Conservation (phyloP, 305 asterid species). For the Solanum chacoense region DNA sequence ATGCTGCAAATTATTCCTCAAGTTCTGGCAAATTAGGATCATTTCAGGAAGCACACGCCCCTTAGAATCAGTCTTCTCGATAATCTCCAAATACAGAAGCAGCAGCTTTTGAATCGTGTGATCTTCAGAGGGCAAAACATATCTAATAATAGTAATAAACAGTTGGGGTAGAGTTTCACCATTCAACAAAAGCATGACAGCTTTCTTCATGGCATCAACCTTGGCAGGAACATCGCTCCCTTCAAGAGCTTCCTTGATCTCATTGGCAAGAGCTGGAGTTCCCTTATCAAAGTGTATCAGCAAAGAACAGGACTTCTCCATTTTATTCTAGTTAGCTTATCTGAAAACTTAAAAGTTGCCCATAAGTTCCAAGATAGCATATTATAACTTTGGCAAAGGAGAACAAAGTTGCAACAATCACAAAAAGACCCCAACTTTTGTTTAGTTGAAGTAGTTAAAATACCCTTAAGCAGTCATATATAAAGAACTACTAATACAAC, state of each 20-base stretch:
- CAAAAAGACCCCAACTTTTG: not conserved
- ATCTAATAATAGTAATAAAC: slow-evolving; percentile 75
- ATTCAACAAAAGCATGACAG: slow-evolving; percentile 76
- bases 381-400: not conserved
- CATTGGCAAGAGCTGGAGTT: slow-evolving; percentile 80
- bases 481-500: not conserved
- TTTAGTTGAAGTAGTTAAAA: not conserved
- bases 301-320: slow-evolving; percentile 86
- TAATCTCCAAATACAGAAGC: slow-evolving; percentile 73
- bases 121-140: slow-evolving; percentile 81
- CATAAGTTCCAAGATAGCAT: not conserved
- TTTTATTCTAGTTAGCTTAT: slow-evolving; percentile 12
- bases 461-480: not conserved
- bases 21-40: slow-evolving; percentile 85
- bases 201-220: slow-evolving; percentile 85
- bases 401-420: not conserved
- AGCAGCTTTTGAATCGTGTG: slow-evolving; percentile 84
- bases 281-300: slow-evolving; percentile 87
- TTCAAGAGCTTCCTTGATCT: slow-evolving; percentile 93
- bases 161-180: slow-evolving; percentile 89
- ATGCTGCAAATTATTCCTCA: slow-evolving; percentile 78
- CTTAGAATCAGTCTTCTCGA: slow-evolving; percentile 78
- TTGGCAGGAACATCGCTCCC: slow-evolving; percentile 66
- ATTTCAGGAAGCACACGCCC: slow-evolving; percentile 85
- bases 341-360: not conserved